These are phyloP conservation scores for Parascedosporium putredinis DNA, from an alignment of 2,329 filamentous ascomycete species.

Conservation along the genomic window DNA sequence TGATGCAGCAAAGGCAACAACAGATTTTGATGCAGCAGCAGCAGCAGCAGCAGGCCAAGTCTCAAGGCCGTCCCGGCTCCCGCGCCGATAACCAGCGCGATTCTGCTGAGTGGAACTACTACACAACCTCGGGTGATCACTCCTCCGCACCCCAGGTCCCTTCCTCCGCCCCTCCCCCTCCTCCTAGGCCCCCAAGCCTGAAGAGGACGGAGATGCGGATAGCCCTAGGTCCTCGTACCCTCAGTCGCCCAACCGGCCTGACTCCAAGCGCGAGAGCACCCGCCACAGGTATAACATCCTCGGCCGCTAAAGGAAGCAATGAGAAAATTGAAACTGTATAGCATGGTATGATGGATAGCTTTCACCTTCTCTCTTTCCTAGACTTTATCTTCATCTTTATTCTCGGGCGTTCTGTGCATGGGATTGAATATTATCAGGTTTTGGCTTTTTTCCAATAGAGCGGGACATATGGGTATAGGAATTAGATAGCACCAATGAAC, in stretches of 20 bases:
- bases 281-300: not conserved
- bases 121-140: not conserved
- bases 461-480: too few species aligned
- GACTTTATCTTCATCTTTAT: not conserved
- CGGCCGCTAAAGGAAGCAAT: not conserved
- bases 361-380: too few species aligned
- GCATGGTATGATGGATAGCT: not conserved
- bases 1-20: not conserved
- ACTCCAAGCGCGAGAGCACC: conserved; percentile 2
- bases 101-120: conserved; percentile 7
- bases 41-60: conserved; percentile 12
- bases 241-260: not conserved
- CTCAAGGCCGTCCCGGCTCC: not conserved
- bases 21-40: not conserved
- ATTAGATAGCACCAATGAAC: not conserved
- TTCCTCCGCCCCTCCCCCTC: conserved; percentile 4
- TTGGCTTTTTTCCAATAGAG: too few species aligned
- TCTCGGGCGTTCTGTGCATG: not conserved
- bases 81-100: not conserved
- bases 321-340: not conserved
- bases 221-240: not conserved
- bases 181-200: conserved; percentile 7
- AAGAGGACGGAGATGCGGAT: not conserved
- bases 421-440: too few species aligned
- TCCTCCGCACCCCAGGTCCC: not conserved